phyloP scores from a whole-genome alignment of 352 stramenopile genomes.

The Pythium pyrilobum region DNA sequence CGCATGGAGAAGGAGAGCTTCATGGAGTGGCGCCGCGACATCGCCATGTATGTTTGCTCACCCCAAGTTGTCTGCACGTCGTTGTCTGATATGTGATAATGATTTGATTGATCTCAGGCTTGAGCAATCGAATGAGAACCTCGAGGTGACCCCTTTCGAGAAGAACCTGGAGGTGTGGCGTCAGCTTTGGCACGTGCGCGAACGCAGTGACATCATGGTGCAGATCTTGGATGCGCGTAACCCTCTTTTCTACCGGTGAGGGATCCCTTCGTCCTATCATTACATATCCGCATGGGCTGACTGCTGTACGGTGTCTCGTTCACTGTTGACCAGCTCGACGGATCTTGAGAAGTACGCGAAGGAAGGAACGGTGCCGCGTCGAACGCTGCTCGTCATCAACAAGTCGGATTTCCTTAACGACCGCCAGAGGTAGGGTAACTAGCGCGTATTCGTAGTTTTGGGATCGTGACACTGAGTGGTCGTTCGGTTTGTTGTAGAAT shows the following conservation, averaged over 20 bases:
- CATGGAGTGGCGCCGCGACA: conserved; percentile 94
- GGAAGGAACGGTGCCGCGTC: conserved; percentile 87
- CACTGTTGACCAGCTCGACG: conserved; percentile 66
- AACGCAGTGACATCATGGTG: conserved; percentile 96
- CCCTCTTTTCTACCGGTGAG: conserved; percentile 95
- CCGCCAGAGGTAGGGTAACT: conserved; percentile 67
- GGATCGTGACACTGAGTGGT: not conserved
- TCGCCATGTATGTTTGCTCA: conserved; percentile 74
- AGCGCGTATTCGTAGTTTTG: not conserved
- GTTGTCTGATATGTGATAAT: not conserved
- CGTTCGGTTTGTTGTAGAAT: conserved; percentile 24
- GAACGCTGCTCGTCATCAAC: conserved; percentile 97
- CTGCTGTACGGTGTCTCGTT: no score
- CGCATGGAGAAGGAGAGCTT: conserved; percentile 96
- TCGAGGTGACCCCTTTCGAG: conserved; percentile 98
- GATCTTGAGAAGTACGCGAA: conserved; percentile 95
- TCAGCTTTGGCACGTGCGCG: conserved; percentile 98
- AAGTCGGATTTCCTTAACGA: conserved; percentile 98
- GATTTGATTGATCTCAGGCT: conserved; percentile 35
- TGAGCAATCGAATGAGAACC: conserved; percentile 66
- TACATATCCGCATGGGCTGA: no score
- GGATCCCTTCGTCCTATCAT: not conserved
- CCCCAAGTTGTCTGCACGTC: no score
- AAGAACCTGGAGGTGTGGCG: conserved; percentile 99
- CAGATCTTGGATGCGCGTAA: conserved; percentile 99